A percentile compares a stretch with the other conserved stretches of the same genome.
These are phyloP conservation scores for Kazachstania psychrophila DNA, from an alignment of 805 yeast genomes.

Conservation along the genomic window DNA sequence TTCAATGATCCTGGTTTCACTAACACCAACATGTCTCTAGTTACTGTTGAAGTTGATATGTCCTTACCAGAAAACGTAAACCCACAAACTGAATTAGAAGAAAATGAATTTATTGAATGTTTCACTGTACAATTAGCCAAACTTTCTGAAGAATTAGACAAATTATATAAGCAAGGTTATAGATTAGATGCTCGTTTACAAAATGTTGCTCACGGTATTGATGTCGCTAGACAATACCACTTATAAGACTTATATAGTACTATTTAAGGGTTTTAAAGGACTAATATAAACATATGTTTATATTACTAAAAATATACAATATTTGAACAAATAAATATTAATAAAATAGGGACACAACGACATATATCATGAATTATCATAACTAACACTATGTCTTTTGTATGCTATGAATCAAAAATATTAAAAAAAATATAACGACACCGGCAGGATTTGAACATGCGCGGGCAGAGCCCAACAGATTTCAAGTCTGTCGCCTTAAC, in stretches of 20 bases:
- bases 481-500: conserved; percentile 43
- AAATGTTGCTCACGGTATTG: conserved; percentile 75
- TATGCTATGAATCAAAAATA: too few species aligned
- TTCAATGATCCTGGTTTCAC: conserved; percentile 83
- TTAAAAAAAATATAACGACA: conserved; percentile 29
- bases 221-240: conserved; percentile 38
- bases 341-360: too few species aligned
- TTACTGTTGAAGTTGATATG: conserved; percentile 70
- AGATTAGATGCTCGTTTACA: conserved; percentile 80
- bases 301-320: not conserved
- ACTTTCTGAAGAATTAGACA: conserved; percentile 45
- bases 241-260: conserved; percentile 2
- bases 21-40: conserved; percentile 76
- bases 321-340: too few species aligned
- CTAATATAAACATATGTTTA: not conserved
- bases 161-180: conserved; percentile 55
- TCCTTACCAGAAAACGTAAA: conserved; percentile 50
- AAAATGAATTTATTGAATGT: conserved; percentile 87
- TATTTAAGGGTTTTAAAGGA: not conserved
- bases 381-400: too few species aligned
- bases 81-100: conserved; percentile 75
- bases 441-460: conserved; percentile 42
- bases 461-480: conserved; percentile 42
- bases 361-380: not conserved
- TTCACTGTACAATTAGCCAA: conserved; percentile 57